Conservation (phyloP, 495 filamentous ascomycete genomes). For the Amniculicola lignicola region DNA sequence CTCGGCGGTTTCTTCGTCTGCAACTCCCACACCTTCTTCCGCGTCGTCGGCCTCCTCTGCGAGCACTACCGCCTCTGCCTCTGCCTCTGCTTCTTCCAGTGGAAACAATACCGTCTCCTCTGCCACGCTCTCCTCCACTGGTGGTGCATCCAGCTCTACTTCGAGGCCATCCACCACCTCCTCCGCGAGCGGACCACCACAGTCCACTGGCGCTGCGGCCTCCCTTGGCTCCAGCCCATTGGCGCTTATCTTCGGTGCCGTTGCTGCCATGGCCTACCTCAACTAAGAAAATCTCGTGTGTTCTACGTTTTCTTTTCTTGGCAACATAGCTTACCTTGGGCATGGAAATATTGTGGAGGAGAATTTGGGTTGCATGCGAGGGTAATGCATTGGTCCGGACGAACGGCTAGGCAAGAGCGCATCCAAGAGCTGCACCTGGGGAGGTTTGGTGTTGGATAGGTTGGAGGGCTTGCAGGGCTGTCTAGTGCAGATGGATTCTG, state of each 20-base stretch:
- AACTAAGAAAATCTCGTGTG: constrained; percentile 19
- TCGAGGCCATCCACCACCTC: constrained; percentile 11
- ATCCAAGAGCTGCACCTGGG: too few species aligned
- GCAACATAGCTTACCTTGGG: too few species aligned
- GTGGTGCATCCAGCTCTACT: constrained; percentile 9
- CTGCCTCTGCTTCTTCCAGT: background rate
- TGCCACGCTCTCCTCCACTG: constrained; percentile 14
- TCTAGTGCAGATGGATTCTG: too few species aligned
- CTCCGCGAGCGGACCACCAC: constrained; percentile 11
- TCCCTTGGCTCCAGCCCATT: constrained; percentile 35
- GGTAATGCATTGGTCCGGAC: too few species aligned
- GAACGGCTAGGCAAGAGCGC: too few species aligned
- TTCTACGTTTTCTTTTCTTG: background rate
- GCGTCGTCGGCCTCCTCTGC: constrained; percentile 1
- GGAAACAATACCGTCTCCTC: constrained; percentile 8
- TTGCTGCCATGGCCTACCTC: constrained; percentile 41
- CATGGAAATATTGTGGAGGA: too few species aligned
- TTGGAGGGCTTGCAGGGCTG: too few species aligned
- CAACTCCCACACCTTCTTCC: constrained; percentile 5
- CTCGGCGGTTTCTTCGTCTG: constrained; percentile 15
- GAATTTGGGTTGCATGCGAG: too few species aligned
- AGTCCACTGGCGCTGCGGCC: constrained; percentile 28
- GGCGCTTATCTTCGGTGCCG: constrained; percentile 39
- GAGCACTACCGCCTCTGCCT: constrained; percentile 1
- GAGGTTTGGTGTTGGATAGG: too few species aligned